Evolutionary conservation across 306 rosid genomes (phyloP), one percentile per base, ranked within the genome.

Genomic region (Parietaria judaica): DNA sequence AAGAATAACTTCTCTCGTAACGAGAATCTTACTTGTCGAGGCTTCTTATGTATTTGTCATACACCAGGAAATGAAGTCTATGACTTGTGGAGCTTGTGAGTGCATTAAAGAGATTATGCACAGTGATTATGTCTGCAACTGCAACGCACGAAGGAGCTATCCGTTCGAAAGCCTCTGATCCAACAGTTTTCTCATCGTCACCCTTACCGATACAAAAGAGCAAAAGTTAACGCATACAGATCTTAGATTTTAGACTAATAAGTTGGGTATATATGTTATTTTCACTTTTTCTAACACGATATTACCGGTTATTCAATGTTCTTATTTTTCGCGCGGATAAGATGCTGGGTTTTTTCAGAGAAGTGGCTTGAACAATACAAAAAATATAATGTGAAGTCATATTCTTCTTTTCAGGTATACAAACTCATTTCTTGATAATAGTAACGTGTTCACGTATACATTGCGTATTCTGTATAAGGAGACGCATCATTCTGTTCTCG

Each of bases 21-120:
- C 47, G 41, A 51, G 78, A 50, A 38, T 34, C 83, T 15, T 86
- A 92, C 95, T 82, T 92, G 61, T 85, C 81, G 54, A 92, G 91
- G 83, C 67, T 79, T 74, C 89, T 74, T 41, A 88, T 60, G 80
- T 88, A 88, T 74, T 88, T 92, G 73, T 88, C 96, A 61, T 84
- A 88, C 63, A 82, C 87, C 75, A 86, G 95, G 72, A 85, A 92
- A 77, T 86, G 95, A 65, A 92, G 95, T 14, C 85, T 84, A 35
- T 65, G 73, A 11, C 81, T 77, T 4, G 95, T 73, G 72, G 90
- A 65, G 55, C 67, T 70, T 7, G 96, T 84, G 46, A 92, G 90
- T 7, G 92, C 83, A 49, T 83, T 78, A 65, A 83, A 92, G 65
- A 92, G 90, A 69, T 88, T 92, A 74, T 82, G 83, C 59, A 77